A percentile compares a stretch with the other conserved stretches of the same genome.
phyloP scores from a whole-genome alignment of 2,329 filamentous ascomycete species.

The Sporothrix pallida region DNA sequence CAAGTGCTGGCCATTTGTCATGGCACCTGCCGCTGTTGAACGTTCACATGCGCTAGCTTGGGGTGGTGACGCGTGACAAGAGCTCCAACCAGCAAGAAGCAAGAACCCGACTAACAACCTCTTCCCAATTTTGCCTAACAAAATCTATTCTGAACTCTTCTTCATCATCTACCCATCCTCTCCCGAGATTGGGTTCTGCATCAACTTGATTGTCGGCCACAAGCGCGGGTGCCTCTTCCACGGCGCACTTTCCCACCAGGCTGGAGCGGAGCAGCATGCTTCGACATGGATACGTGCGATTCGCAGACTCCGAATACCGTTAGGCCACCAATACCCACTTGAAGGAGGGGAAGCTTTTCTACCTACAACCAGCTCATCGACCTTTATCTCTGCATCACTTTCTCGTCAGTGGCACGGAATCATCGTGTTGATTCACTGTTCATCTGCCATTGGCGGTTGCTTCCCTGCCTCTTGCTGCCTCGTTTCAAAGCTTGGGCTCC shows the following conservation, averaged over 20 bases:
- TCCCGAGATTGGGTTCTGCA: background rate
- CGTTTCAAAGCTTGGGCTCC: background rate
- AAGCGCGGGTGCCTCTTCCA: background rate
- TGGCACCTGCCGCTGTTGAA: background rate
- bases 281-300: conserved; percentile 29
- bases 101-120: background rate
- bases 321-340: conserved; percentile 29
- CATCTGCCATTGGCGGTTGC: background rate
- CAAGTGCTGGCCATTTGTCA: conserved; percentile 23
- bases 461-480: background rate
- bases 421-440: background rate
- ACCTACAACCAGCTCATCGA: background rate
- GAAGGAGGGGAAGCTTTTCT: conserved; percentile 24
- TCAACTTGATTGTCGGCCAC: background rate
- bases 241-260: background rate
- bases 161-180: background rate
- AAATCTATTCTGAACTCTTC: background rate
- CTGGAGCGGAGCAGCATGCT: background rate
- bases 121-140: background rate
- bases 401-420: background rate
- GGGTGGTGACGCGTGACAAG: conserved; percentile 21
- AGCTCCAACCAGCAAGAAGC: background rate
- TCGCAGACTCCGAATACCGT: conserved; percentile 13
- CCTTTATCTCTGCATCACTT: background rate
- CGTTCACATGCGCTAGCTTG: conserved; percentile 7